These are phyloP conservation scores for Daldinia loculata DNA, from an alignment of 495 filamentous ascomycete species.

Conservation along the genomic window DNA sequence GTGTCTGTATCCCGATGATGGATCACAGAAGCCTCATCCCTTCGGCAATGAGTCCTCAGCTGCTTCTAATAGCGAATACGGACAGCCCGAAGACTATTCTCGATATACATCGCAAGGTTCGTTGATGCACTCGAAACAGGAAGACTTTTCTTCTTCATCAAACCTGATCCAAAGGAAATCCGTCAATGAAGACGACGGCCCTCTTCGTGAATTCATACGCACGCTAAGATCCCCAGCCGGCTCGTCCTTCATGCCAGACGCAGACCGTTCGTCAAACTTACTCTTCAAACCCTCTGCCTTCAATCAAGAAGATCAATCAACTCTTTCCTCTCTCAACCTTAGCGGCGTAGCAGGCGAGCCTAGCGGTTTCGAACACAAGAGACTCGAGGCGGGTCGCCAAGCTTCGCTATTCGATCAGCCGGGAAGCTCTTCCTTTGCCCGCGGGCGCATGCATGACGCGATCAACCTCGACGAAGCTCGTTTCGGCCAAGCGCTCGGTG, in stretches of 20 bases:
- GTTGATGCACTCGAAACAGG: slow-evolving; percentile 20
- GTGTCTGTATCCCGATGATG: slow-evolving; percentile 58
- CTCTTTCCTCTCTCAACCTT: neutral
- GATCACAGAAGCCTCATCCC: slow-evolving; percentile 16
- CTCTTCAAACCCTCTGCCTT: slow-evolving; percentile 8
- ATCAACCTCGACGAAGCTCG: slow-evolving; percentile 21
- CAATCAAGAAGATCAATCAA: neutral
- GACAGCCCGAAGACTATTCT: slow-evolving; percentile 28
- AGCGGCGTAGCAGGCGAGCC: slow-evolving; percentile 3
- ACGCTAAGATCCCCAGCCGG: slow-evolving; percentile 21
- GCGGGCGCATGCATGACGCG: slow-evolving; percentile 17
- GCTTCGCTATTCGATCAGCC: slow-evolving; percentile 28
- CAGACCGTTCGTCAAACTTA: neutral
- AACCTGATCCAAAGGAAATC: slow-evolving; percentile 3
- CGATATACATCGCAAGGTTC: slow-evolving; percentile 16
- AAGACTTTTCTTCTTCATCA: slow-evolving; percentile 6
- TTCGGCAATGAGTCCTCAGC: slow-evolving; percentile 6
- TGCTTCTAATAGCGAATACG: slow-evolving; percentile 14
- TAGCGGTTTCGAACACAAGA: slow-evolving; percentile 4
- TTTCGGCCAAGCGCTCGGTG: slow-evolving; percentile 26
- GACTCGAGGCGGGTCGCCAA: slow-evolving; percentile 17
- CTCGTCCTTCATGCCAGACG: slow-evolving; percentile 15
- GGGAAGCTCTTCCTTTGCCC: slow-evolving; percentile 19
- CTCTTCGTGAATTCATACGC: slow-evolving; percentile 28
- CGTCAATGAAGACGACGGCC: slow-evolving; percentile 18